Evolutionary conservation across 441 rosid genomes (phyloP).

Genomic region (Capsella rubella): DNA sequence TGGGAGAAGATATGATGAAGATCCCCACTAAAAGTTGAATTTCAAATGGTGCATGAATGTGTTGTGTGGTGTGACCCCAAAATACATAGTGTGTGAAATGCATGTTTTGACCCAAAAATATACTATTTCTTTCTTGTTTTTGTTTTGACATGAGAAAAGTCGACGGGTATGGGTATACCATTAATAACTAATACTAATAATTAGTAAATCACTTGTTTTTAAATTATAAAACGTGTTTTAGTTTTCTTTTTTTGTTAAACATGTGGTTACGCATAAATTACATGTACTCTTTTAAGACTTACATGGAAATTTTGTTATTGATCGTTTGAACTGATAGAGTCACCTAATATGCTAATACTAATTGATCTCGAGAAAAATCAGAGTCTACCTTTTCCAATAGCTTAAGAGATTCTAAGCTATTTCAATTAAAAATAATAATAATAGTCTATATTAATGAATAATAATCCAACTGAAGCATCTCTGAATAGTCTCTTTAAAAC

Average conservation of each 20-base stretch:
- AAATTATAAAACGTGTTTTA: neutral
- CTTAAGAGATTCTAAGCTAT: neutral
- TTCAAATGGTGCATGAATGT: slow-evolving; percentile 49
- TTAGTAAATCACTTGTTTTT: neutral
- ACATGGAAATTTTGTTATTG: neutral
- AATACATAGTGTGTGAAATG: slow-evolving; percentile 35
- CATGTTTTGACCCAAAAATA: slow-evolving; percentile 40
- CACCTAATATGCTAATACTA: neutral
- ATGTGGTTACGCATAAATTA: neutral
- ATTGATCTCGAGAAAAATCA: neutral
- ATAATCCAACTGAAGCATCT: no score
- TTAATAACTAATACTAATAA: slow-evolving; percentile 1
- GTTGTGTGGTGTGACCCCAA: slow-evolving; percentile 41
- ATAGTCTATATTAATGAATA: no score
- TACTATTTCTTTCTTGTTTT: slow-evolving; percentile 30
- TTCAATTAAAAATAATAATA: neutral
- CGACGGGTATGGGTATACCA: slow-evolving; percentile 27
- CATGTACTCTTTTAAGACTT: neutral
- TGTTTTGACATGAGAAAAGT: slow-evolving; percentile 39
- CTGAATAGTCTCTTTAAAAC: neutral
- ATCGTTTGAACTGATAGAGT: neutral
- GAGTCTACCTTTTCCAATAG: neutral
- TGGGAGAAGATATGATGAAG: slow-evolving; percentile 48
- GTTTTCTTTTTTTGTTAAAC: slow-evolving; percentile 5
- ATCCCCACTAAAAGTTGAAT: slow-evolving; percentile 42